Evolutionary conservation across 176 grass and related monocot genomes (phyloP).

Genomic region (Guadua angustifolia): DNA sequence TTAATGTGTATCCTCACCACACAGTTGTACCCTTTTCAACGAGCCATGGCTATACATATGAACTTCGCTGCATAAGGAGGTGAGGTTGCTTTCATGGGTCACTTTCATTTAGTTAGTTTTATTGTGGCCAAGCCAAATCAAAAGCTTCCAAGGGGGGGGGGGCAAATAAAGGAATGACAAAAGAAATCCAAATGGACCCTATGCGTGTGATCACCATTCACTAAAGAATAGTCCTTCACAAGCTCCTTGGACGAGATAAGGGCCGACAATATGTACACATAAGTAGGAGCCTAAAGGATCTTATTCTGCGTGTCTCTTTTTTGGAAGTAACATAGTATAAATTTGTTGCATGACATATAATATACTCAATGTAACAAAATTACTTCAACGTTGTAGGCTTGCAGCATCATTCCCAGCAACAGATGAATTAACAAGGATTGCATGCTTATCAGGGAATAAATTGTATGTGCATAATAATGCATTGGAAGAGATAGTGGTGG

Average conservation of each 20-base stretch:
- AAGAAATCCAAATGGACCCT: constrained; percentile 31
- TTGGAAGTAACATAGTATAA: background rate
- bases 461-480: background rate
- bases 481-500: constrained; percentile 4
- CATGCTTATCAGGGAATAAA: constrained; percentile 32
- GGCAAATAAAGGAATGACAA: background rate
- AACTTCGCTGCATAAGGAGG: constrained; percentile 1
- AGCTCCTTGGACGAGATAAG: background rate
- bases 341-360: background rate
- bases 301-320: background rate
- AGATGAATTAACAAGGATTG: constrained; percentile 28
- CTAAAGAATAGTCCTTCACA: background rate
- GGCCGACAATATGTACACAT: background rate
- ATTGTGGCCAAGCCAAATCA: constrained; percentile 10
- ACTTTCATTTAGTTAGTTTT: background rate
- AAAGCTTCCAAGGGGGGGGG: background rate
- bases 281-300: background rate
- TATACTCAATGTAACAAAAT: constrained; percentile 11
- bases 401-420: constrained; percentile 10
- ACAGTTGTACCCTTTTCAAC: constrained; percentile 33
- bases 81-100: constrained; percentile 35
- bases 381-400: constrained; percentile 27
- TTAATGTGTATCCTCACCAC: constrained; percentile 14
- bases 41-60: constrained; percentile 2
- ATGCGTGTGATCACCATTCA: constrained; percentile 12